These are phyloP conservation scores for Hypoxylon fragiforme DNA, from an alignment of 495 filamentous ascomycete genomes.

Conservation along the genomic window DNA sequence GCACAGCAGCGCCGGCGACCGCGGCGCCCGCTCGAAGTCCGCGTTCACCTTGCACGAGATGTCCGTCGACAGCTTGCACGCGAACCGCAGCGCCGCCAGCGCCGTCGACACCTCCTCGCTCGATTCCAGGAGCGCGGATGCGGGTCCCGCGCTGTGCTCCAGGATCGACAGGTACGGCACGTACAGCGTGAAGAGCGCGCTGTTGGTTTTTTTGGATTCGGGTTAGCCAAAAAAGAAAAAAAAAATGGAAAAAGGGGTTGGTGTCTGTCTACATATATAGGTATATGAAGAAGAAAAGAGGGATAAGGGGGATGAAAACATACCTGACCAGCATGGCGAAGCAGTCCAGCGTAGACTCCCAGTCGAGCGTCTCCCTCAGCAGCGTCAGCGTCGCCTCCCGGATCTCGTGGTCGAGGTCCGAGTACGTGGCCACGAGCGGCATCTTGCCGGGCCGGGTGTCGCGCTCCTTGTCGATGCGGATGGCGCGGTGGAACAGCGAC, in stretches of 20 bases:
- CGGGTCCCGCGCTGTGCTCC: constrained; percentile 3
- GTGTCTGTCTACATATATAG: too few species aligned
- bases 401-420: constrained; percentile 35
- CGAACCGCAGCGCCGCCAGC: constrained; percentile 35
- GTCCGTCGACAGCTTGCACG: constrained; percentile 40
- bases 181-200: constrained; percentile 26
- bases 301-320: constrained; percentile 1
- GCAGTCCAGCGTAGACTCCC: constrained; percentile 36
- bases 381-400: constrained; percentile 26
- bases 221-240: too few species aligned
- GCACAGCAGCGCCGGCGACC: constrained; percentile 31
- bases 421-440: constrained; percentile 23
- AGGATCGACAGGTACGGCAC: constrained; percentile 26
- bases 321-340: constrained; percentile 40
- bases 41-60: constrained; percentile 39
- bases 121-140: background rate
- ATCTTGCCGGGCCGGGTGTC: constrained; percentile 27
- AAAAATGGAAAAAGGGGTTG: too few species aligned
- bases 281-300: too few species aligned
- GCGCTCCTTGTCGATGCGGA: constrained; percentile 36
- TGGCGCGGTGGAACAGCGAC: constrained; percentile 33
- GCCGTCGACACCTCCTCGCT: constrained; percentile 31
- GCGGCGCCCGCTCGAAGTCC: constrained; percentile 24
- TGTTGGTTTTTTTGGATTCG: too few species aligned
- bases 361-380: constrained; percentile 30